A percentile compares a stretch with the other conserved stretches of the same genome.
These are phyloP conservation scores for Stromatinia cepivora DNA, from an alignment of 2,329 filamentous ascomycete genomes.

Conservation along the genomic window DNA sequence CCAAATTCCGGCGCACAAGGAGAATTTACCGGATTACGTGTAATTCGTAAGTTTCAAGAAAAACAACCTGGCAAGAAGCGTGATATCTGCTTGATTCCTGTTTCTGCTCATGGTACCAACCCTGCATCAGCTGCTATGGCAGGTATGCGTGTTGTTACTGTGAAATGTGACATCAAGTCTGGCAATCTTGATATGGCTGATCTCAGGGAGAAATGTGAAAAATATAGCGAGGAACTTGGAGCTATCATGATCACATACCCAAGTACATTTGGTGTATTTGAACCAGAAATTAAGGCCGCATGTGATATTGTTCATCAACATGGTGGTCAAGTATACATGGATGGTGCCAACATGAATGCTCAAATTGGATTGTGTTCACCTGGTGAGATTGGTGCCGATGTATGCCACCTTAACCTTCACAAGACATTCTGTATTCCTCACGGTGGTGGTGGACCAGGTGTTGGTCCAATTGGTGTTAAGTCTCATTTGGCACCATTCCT, in stretches of 20 bases:
- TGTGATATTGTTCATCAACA: conserved; percentile 83
- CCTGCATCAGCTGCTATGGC: conserved; percentile 94
- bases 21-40: conserved; percentile 85
- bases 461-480: conserved; percentile 92
- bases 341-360: conserved; percentile 97
- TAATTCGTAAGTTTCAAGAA: conserved; percentile 83
- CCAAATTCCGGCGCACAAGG: conserved; percentile 96
- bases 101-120: conserved; percentile 94
- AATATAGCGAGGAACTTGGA: conserved; percentile 80
- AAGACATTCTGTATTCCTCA: conserved; percentile 99
- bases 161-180: conserved; percentile 85
- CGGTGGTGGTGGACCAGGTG: conserved; percentile 88
- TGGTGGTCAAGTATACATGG: conserved; percentile 97
- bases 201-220: conserved; percentile 82
- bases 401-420: conserved; percentile 96
- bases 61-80: conserved; percentile 67
- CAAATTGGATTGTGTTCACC: conserved; percentile 95
- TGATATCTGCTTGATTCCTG: conserved; percentile 90
- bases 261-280: conserved; percentile 92
- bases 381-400: conserved; percentile 91
- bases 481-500: conserved; percentile 75
- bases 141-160: conserved; percentile 87
- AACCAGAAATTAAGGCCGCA: conserved; percentile 82
- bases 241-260: conserved; percentile 98
- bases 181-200: conserved; percentile 89